Evolutionary conservation across 2,329 filamentous ascomycete genomes (phyloP), one percentile per base, ranked within the genome.

Genomic region (Clonostachys byssicola): DNA sequence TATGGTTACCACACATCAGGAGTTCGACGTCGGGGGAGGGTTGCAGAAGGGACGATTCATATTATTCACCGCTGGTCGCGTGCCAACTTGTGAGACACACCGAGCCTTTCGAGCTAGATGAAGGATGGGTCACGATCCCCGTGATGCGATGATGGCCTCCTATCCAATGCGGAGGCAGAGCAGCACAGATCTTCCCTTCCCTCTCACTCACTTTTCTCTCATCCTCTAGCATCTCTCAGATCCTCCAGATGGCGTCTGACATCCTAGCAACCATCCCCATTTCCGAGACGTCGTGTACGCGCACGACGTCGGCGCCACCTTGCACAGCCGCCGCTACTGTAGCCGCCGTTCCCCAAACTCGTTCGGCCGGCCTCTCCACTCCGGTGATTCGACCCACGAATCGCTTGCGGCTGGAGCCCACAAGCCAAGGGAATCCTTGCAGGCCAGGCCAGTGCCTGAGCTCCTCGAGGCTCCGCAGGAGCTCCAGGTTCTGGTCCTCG

Each of bases 201-300:
- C 23, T 10, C 23, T 30, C 23, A 30, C 23, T 30, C 23, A 30
- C 23, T 30, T 30, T 30, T 30, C 23, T 30, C 23, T 30, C 12
- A 14, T 38, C 43, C 12, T 12, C 10, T 14, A 17, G 40, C 38
- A 43, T 36, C 43, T 34, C 40, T 54, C 49, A 70, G 39, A 71
- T 70, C 56, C 89, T 77, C 81, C 89, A 95, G 47, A 96, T 91
- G n/a, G 91, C 92, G 77, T 97, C 92, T 9, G 89, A 83, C 85
- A 97, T 92, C 62, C 80, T 86, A 2, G 83, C 83, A 34, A 96
- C 91, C 66, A 90, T 79, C 39, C 70, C 75, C 92, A 97, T 97
- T 72, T 94, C 88, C 47, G 74, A 68, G 13, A 92, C 88, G 71
- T 97, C 92, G 68, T 99, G 94, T 40, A 99, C 91, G 45, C 94